Evolutionary conservation across 192 early-diverging fungal genomes (phyloP).

Genomic region (Backusella tuberculispora): DNA sequence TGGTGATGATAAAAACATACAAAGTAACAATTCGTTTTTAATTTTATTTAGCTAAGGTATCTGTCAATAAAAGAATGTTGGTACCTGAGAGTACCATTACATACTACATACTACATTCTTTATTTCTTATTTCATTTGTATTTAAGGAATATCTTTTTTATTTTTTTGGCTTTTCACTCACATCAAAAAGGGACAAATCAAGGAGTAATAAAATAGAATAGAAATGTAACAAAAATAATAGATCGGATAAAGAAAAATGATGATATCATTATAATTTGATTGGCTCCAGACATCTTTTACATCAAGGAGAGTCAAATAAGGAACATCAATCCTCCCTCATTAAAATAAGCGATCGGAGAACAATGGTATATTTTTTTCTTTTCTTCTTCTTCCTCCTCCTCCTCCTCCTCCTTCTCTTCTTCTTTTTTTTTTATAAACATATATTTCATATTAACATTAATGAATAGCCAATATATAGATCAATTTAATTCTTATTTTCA

Average conservation of each 20-base stretch:
- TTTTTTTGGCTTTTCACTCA: too few species aligned
- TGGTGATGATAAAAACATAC: too few species aligned
- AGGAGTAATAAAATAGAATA: background rate
- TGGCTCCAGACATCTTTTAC: background rate
- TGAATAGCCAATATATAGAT: background rate
- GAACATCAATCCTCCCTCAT: slow-evolving; percentile 4
- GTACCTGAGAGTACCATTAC: too few species aligned
- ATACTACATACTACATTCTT: too few species aligned
- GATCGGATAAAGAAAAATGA: background rate
- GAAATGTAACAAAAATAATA: background rate
- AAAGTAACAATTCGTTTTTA: too few species aligned
- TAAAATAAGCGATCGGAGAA: slow-evolving; percentile 21
- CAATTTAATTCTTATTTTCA: background rate
- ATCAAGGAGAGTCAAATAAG: slow-evolving; percentile 3
- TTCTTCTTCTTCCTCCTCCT: background rate
- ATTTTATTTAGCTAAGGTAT: too few species aligned
- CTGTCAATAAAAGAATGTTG: too few species aligned
- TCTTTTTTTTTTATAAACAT: too few species aligned
- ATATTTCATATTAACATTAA: background rate
- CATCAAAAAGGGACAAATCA: too few species aligned
- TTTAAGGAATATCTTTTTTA: too few species aligned
- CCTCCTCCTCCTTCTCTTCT: background rate
- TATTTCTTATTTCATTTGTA: too few species aligned
- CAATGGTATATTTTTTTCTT: background rate
- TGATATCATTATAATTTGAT: background rate